Evolutionary conservation across 2,329 filamentous ascomycete genomes (phyloP), one percentile per base, ranked within the genome.

Genomic region (Cordyceps cicadae): DNA sequence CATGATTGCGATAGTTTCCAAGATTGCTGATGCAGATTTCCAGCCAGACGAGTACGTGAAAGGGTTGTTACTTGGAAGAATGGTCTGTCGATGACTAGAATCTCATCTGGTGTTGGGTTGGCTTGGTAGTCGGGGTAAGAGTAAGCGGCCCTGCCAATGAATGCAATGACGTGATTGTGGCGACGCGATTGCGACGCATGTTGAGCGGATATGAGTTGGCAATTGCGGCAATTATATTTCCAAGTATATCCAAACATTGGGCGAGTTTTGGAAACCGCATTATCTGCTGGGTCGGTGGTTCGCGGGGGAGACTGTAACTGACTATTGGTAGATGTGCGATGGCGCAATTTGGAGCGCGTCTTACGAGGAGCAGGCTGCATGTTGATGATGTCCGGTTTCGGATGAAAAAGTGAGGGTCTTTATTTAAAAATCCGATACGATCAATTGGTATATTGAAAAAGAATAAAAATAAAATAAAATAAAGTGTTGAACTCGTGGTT

Each of bases 131-230:
- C 39, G 29, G 37, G 53, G 39, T 45, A 29, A 29, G 5, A 29
- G 6, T 45, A 9, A 5, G 37, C 21, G 26, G 34, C 26, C 32
- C 26, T 37, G 17, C 29, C 7, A 29, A 29, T 26, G 8, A 14
- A 45, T 19, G n/a, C 24, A 58, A 58, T 58, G 45, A 51, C 55
- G 55, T 51, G 55, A 58, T 58, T 43, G 46, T 58, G 46, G 55
- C 45, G 32, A 56, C 54, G 54, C n/a, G 51, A 51, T 41, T 43
- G 46, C 46, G 55, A 51, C 54, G 55, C 46, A 15, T n/a, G n/a
- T 26, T 29, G 4, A 39, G 12, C 43, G 8, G 15, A 19, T 29
- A 49, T 19, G 32, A 45, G 43, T 21, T 7, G 11, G 34, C 7
- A 34, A 5, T 3, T 50, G 17, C 19, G 17, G 14, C 14, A 5